A percentile compares a stretch with the other conserved stretches of the same genome.
These are phyloP conservation scores for Alternaria triticina DNA, from an alignment of 2,329 filamentous ascomycete species.

Conservation along the genomic window DNA sequence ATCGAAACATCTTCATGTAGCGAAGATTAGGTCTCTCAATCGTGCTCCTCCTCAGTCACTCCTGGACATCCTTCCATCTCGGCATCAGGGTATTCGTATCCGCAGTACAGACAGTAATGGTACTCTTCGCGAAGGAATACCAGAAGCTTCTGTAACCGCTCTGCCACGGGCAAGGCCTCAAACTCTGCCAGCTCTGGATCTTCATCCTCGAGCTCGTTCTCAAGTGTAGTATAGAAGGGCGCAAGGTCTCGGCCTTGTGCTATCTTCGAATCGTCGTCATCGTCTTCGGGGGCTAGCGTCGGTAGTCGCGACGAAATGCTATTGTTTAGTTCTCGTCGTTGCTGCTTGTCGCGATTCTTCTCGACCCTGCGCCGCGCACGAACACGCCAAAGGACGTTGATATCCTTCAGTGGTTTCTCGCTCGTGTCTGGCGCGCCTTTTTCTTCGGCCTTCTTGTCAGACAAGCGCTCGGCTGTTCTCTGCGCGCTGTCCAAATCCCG, in stretches of 20 bases:
- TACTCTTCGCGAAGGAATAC: slow-evolving; percentile 72
- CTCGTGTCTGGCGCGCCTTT: slow-evolving; percentile 28
- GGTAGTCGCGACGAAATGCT: slow-evolving; percentile 60
- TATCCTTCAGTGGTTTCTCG: slow-evolving; percentile 66
- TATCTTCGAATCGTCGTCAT: slow-evolving; percentile 74
- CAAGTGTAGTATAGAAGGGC: slow-evolving; percentile 59
- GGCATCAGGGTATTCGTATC: slow-evolving; percentile 75
- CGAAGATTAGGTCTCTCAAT: slow-evolving; percentile 49
- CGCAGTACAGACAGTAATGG: slow-evolving; percentile 96
- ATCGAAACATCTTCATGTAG: not conserved
- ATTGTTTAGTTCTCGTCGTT: slow-evolving; percentile 37
- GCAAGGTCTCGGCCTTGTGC: slow-evolving; percentile 68
- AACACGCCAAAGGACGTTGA: slow-evolving; percentile 81
- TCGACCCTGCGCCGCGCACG: slow-evolving; percentile 73
- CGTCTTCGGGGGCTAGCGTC: slow-evolving; percentile 66
- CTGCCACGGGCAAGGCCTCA: slow-evolving; percentile 68
- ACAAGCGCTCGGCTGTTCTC: slow-evolving; percentile 79
- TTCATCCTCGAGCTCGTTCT: slow-evolving; percentile 76
- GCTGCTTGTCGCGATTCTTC: slow-evolving; percentile 65
- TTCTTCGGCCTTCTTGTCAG: slow-evolving; percentile 47
- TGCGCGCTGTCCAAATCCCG: slow-evolving; percentile 77
- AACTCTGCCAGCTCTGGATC: slow-evolving; percentile 83
- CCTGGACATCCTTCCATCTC: slow-evolving; percentile 90
- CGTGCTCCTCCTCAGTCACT: slow-evolving; percentile 80
- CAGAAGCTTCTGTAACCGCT: slow-evolving; percentile 72